Base-by-base conservation (phyloP, 345 rosid species). In the Eucalyptus sp. region DNA sequence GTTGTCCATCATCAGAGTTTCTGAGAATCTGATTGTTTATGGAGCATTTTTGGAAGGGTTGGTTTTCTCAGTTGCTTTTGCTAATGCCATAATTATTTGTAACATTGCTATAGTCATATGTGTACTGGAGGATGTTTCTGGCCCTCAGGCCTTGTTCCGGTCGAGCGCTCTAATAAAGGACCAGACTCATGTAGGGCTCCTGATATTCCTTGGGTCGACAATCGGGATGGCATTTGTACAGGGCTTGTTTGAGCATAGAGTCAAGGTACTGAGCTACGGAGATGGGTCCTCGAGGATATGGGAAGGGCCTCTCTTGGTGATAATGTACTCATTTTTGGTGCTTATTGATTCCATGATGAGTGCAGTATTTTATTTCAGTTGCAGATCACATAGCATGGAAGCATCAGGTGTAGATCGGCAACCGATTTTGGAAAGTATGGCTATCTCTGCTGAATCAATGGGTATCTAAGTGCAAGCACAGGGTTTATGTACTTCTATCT, bases 241-340 rank as follows among this genome's bases (percentile, higher is more conserved):
- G 90, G 98, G 99, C 29, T 92, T 97, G 94, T 96, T 96, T 92
- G 97, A 97, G 92, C 99, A 97, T 89, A 94, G 98, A 88, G 98
- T 97, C 86, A 97, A 93, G 95, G 93, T 93, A 31, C 85, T 97
- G 94, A 97, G 97, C 87, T 96, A 96, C 89, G 99, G 99, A 90
- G 99, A 96, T 51, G 97, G 99, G 50, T 96, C 98, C 87, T 94
- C 98, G 1, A 96, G 99, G 94, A 90, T 96, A 44, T 97, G 99
- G 99, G 99, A 96, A 92, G 99, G 98, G 86, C 98, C 99, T 48
- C 92, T 97, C 66, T 89, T 97, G 90, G 98, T 96, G 88, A 44
- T 97, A 49, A 96, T 97, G 98, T 94, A 94, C 93, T 95, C 99
- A 8, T 97, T 97, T 91, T 94, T 96, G 79, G 95, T 95, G 92